phyloP scores from a whole-genome alignment of 345 rosid genomes.

The Eucalyptus microcorys region DNA sequence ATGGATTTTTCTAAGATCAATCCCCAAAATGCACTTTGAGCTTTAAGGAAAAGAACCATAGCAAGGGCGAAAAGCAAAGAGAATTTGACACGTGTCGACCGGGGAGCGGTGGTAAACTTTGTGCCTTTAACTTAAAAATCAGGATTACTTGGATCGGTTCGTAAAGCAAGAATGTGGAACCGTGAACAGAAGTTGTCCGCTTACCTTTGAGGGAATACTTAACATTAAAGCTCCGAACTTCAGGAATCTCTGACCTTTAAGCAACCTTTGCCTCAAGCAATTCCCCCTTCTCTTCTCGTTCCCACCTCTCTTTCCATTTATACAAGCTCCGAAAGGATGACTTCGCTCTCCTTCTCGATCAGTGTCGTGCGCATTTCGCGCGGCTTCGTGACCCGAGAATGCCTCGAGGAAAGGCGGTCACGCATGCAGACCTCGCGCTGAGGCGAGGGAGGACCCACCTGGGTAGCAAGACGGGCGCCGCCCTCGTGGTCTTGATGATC shows the following conservation, averaged over 20 bases:
- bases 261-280: constrained; percentile 92
- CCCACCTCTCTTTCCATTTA: neutral
- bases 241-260: constrained; percentile 70
- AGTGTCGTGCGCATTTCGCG: neutral
- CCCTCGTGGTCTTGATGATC: constrained; percentile 39
- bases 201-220: constrained; percentile 1
- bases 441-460: constrained; percentile 35
- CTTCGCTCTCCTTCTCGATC: neutral
- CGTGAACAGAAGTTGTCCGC: constrained; percentile 9
- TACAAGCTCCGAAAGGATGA: neutral
- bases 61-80: neutral
- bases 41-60: neutral
- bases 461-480: constrained; percentile 56
- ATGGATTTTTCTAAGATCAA: neutral
- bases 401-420: constrained; percentile 48
- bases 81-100: neutral
- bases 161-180: constrained; percentile 15
- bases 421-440: constrained; percentile 81
- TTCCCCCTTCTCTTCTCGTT: constrained; percentile 22
- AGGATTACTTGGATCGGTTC: neutral
- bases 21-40: neutral
- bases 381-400: neutral
- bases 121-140: neutral
- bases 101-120: too few relatives aligned
- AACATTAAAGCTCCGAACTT: constrained; percentile 10